These are phyloP conservation scores for Solanum rostratum DNA, from an alignment of 257 asterid genomes.

Conservation along the genomic window DNA sequence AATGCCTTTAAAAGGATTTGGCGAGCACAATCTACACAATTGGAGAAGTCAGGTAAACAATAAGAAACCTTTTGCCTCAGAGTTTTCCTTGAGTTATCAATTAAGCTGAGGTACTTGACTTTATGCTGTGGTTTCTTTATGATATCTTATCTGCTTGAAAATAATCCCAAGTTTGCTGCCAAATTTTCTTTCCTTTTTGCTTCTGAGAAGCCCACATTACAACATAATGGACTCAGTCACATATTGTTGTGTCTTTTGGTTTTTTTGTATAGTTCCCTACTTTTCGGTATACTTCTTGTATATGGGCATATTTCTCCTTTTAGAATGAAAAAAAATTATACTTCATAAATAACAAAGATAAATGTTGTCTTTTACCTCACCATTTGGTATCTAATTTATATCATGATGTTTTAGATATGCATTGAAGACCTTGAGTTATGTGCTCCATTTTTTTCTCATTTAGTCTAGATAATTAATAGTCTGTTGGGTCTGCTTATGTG, in stretches of 20 bases:
- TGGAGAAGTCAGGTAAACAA: conserved; percentile 89
- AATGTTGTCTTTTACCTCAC: neutral
- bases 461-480: neutral
- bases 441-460: neutral
- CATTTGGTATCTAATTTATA: neutral
- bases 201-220: neutral
- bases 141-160: neutral
- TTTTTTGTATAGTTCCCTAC: neutral
- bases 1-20: conserved; percentile 97
- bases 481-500: neutral
- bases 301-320: neutral
- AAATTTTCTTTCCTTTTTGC: neutral
- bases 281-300: neutral
- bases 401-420: neutral
- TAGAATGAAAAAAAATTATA: neutral
- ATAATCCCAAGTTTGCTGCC: neutral
- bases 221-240: neutral
- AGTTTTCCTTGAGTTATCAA: neutral
- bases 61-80: neutral
- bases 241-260: neutral
- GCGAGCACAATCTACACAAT: conserved; percentile 95
- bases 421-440: neutral
- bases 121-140: neutral
- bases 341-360: neutral
- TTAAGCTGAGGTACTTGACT: neutral